Evolutionary conservation across 2,329 filamentous ascomycete genomes (phyloP).

Genomic region (Clarireedia monteithiana): DNA sequence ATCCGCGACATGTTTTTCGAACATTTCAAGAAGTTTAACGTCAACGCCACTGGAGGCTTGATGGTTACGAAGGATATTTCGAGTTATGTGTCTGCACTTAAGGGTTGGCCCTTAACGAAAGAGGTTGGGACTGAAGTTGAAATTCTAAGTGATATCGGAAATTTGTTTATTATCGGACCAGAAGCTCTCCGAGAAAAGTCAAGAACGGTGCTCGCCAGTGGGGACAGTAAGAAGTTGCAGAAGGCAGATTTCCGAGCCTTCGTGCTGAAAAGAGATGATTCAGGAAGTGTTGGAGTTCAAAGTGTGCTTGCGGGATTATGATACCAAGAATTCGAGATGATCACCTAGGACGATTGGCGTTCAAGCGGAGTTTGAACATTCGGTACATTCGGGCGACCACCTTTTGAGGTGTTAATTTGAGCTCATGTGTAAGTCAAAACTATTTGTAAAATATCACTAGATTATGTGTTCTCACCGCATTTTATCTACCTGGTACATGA

Average conservation of each 20-base stretch:
- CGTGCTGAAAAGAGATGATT: constrained; percentile 79
- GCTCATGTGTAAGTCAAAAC: not conserved
- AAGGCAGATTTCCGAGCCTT: constrained; percentile 75
- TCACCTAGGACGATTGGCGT: constrained; percentile 5
- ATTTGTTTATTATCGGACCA: constrained; percentile 86
- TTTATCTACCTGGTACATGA: constrained; percentile 10
- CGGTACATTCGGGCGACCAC: not conserved
- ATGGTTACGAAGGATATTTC: constrained; percentile 96
- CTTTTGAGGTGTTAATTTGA: not conserved
- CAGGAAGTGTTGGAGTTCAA: constrained; percentile 72
- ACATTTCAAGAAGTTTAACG: constrained; percentile 89
- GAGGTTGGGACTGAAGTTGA: constrained; percentile 67
- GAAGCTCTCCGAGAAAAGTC: constrained; percentile 68
- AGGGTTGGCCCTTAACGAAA: constrained; percentile 69
- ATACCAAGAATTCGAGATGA: constrained; percentile 14
- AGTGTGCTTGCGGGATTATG: constrained; percentile 56
- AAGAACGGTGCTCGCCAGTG: constrained; percentile 43
- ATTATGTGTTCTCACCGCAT: not conserved
- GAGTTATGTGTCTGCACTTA: constrained; percentile 80
- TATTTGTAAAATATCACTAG: constrained; percentile 1
- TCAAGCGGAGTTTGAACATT: not conserved
- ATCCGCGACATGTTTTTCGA: constrained; percentile 75
- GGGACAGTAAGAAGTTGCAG: constrained; percentile 44
- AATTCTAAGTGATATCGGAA: constrained; percentile 86
- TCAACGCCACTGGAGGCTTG: constrained; percentile 86